Evolutionary conservation across 1,284 basidiomycete genomes (phyloP), one percentile per base, ranked within the genome.

Genomic region (Afroboletus lepidellus): DNA sequence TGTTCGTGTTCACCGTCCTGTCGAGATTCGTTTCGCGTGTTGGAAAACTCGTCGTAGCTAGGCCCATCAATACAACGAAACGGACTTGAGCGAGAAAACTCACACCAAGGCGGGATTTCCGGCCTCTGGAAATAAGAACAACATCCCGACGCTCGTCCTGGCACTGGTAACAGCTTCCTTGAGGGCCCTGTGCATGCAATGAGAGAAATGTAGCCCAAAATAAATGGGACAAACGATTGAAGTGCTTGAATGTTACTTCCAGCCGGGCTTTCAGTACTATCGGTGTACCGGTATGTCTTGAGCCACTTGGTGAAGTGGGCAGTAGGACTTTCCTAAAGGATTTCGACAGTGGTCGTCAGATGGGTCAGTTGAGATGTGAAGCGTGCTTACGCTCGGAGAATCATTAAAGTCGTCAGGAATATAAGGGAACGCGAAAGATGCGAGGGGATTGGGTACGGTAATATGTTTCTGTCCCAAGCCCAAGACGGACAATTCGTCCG

Each of bases 31-130:
- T 61, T 54, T 8, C 30, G 47, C 3, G 51, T 48, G 47, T 62
- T 62, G 16, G 61, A 65, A 37, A 63, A 62, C 16, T 63, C 59
- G 13, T 62, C 63, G 27, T 62, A 62, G 25, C 60, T 62, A 16
- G 34, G 29, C n/a, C 16, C 12, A 24, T 46, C 7, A n/a, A 13
- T 44, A n/a, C n/a, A 45, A 27, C 16, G 18, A 21, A 36, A 37
- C 20, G 5, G 4, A 44, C 27, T 32, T 1, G 38, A 32, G 16
- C 15, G 8, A 23, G 16, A 15, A 18, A 8, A 37, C 27, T 46
- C 41, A 63, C 60, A 52, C 48, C 12, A 33, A 16, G 16, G 46
- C 37, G 8, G 51, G 18, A 32, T 59, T 29, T 34, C 49, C 46
- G 3, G n/a, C 25, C 20, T 62, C 56, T 9, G 50, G 39, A 43